Evolutionary conservation across 371 early-diverging fungal genomes (phyloP).

Genomic region (Saksenaea vasiformis): DNA sequence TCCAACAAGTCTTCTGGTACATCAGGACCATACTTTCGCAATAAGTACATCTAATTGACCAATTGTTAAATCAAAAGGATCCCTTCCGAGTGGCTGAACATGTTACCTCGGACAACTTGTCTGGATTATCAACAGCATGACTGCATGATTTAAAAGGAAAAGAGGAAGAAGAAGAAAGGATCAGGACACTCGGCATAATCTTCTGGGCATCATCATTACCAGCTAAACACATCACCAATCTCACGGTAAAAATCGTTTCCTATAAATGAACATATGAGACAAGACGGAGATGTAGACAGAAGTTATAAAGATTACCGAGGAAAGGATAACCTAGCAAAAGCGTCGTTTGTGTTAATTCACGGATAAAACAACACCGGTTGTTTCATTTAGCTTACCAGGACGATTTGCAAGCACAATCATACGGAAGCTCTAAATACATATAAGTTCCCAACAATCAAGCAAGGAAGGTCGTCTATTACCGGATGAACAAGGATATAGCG

Average conservation of each 20-base stretch:
- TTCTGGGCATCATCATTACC: constrained; percentile 25
- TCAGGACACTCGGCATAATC: neutral
- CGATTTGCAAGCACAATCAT: constrained; percentile 88
- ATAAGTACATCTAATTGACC: constrained; percentile 51
- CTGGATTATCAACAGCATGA: constrained; percentile 85
- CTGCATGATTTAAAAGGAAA: constrained; percentile 30
- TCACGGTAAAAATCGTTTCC: constrained; percentile 88
- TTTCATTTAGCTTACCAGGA: constrained; percentile 53
- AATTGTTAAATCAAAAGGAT: neutral
- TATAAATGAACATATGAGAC: constrained; percentile 54
- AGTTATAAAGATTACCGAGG: constrained; percentile 24
- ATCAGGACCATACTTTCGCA: constrained; percentile 75
- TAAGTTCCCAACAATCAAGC: neutral
- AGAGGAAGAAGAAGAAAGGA: neutral
- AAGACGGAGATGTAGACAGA: neutral
- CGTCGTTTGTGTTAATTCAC: neutral
- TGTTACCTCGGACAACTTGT: constrained; percentile 64
- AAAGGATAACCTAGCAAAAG: constrained; percentile 32
- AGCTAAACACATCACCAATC: constrained; percentile 80
- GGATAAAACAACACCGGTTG: neutral
- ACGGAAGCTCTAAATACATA: constrained; percentile 58
- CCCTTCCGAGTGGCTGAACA: neutral
- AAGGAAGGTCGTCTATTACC: constrained; percentile 7
- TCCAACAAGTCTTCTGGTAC: constrained; percentile 67
- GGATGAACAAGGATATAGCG: constrained; percentile 66